Conservation (phyloP, 1,139 yeast species). For the Debaryomyces nepalensis region DNA sequence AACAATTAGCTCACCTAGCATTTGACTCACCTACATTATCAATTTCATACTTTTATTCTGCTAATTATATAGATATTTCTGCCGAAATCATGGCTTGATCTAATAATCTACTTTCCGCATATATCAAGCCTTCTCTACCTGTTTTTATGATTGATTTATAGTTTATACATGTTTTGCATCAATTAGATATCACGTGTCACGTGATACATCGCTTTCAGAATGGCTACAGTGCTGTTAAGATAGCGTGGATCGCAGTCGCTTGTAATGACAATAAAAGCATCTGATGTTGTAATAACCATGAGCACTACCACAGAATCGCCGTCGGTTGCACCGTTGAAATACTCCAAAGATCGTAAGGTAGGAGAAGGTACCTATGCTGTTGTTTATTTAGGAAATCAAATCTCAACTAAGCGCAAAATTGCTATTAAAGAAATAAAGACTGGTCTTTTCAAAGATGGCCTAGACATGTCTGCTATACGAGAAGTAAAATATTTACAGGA, state of each 20-base stretch:
- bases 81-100: not conserved
- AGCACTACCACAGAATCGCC: constrained; percentile 3
- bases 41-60: not conserved
- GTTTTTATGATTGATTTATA: constrained; percentile 7
- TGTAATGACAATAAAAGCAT: not conserved
- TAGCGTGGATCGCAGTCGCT: not conserved
- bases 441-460: constrained; percentile 91
- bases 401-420: constrained; percentile 60
- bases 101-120: constrained; percentile 5
- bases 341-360: constrained; percentile 74
- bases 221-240: not conserved
- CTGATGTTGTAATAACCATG: not conserved
- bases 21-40: not conserved
- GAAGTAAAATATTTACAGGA: constrained; percentile 95
- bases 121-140: constrained; percentile 1
- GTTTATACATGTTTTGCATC: constrained; percentile 9
- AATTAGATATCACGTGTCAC: not conserved
- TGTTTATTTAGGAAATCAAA: constrained; percentile 80
- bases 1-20: constrained; percentile 15
- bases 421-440: constrained; percentile 97
- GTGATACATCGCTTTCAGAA: constrained; percentile 2
- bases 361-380: constrained; percentile 99
- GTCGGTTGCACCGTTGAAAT: constrained; percentile 21
- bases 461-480: constrained; percentile 96
- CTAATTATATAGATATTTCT: not conserved